Evolutionary conservation across 805 yeast species (phyloP).

Genomic region (Ogataea pignaliae): DNA sequence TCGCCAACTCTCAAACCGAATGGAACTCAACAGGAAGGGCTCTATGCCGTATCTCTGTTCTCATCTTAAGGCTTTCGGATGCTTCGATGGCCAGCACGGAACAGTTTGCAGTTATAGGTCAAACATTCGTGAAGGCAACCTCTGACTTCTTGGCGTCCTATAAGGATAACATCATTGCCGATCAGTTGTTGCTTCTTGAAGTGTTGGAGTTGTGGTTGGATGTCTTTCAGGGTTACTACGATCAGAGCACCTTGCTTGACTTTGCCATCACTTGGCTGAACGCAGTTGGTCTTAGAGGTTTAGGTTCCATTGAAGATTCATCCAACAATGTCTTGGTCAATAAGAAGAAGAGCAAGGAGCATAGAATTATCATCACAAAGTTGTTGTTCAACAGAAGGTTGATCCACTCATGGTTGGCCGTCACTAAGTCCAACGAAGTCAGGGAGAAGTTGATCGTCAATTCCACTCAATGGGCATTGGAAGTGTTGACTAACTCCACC

Average conservation of each 20-base stretch:
- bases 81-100: constrained; percentile 5
- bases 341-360: constrained; percentile 45
- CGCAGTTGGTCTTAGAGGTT: constrained; percentile 53
- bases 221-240: constrained; percentile 36
- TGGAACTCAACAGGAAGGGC: constrained; percentile 66
- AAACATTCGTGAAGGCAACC: constrained; percentile 29
- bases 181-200: constrained; percentile 61
- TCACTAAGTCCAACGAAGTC: constrained; percentile 17
- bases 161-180: constrained; percentile 46
- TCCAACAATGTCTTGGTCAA: constrained; percentile 24
- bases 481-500: constrained; percentile 45
- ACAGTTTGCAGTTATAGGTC: constrained; percentile 19
- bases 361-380: constrained; percentile 52
- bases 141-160: constrained; percentile 43
- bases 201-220: constrained; percentile 52
- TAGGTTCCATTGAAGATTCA: constrained; percentile 38
- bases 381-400: constrained; percentile 57
- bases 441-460: constrained; percentile 39
- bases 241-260: constrained; percentile 36
- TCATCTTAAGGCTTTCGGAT: constrained; percentile 42
- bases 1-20: constrained; percentile 43
- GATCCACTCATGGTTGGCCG: constrained; percentile 36
- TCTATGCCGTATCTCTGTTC: constrained; percentile 53
- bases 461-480: constrained; percentile 53
- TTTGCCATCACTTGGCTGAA: constrained; percentile 44